Conservation (phyloP, 768 basidiomycete genomes). For the Punctularia strigosozonata region DNA sequence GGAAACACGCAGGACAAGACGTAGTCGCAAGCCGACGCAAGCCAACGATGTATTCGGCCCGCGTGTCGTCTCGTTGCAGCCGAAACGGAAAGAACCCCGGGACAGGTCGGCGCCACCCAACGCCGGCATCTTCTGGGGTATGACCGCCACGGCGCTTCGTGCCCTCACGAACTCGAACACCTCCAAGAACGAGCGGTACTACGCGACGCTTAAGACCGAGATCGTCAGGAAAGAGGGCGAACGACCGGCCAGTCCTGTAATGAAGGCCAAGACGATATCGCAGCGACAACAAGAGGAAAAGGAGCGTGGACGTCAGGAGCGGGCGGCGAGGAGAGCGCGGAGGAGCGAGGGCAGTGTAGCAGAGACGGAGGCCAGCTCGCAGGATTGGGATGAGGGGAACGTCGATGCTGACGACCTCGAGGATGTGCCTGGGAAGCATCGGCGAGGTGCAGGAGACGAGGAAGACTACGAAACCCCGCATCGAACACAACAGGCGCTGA, state of each 20-base stretch:
- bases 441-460: constrained; percentile 66
- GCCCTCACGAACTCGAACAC: constrained; percentile 67
- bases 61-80: constrained; percentile 13
- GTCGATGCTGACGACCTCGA: constrained; percentile 19
- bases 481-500: constrained; percentile 26
- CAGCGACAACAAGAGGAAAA: constrained; percentile 62
- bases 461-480: constrained; percentile 69
- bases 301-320: constrained; percentile 36
- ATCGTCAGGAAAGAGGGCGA: constrained; percentile 57
- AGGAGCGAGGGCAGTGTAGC: constrained; percentile 24
- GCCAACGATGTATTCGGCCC: constrained; percentile 25
- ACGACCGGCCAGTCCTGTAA: constrained; percentile 70
- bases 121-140: constrained; percentile 41
- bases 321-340: constrained; percentile 51
- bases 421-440: constrained; percentile 27
- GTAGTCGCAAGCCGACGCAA: neutral
- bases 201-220: constrained; percentile 53
- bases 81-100: constrained; percentile 33
- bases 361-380: constrained; percentile 21
- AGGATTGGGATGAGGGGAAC: constrained; percentile 16
- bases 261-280: constrained; percentile 55
- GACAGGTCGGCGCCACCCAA: constrained; percentile 16
- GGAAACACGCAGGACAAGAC: neutral
- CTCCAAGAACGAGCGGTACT: constrained; percentile 55
- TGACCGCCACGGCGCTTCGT: constrained; percentile 59